Evolutionary conservation across 768 basidiomycete genomes (phyloP), one percentile per base, ranked within the genome.

Genomic region (Polyporus arcularius): DNA sequence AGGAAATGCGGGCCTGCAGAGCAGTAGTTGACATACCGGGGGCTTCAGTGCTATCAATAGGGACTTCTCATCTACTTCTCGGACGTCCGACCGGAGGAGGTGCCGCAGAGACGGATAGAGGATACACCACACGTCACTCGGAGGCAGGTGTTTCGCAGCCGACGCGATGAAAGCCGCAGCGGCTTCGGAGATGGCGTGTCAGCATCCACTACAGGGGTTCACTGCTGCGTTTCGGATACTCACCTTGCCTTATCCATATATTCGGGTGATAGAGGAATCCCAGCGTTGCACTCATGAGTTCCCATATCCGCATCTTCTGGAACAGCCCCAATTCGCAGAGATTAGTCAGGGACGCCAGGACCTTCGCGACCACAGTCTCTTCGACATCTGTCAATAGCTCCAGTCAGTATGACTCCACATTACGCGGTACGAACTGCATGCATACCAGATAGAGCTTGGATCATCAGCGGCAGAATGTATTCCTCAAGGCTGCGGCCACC

Each of bases 251-350:
- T 72, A 98, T 92, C 96, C 96, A 98, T 21, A 87, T 76, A 71
- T 97, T 96, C 0, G 97, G 96, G 72, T 99, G 97, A 66, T 93
- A 96, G 53, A 98, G 76, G 73, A 98, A 96, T 1, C 92, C 92
- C 32, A 94, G 75, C 0, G 89, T 88, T 0, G 88, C 87, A 55
- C 89, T 90, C 86, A 96, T 92, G 39, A 98, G 79, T 67, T 98
- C 97, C 96, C 97, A 98, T 59, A 97, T 87, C n/a, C 91, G 85
- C 86, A 93, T 92, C 74, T 94, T 94, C 73, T 90, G 88, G 74
- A 98, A 92, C 3, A 98, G 75, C 0, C 93, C 92, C 8, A 97
- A 81, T 70, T 96, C 92, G 63, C 92, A 93, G 15, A 98, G 81
- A 67, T 89, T 94, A 0, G 93, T 93, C 58, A 98, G 78, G 2